Percentiles rank a stretch among this genome's conserved stretches.
Evolutionary conservation across 2,329 filamentous ascomycete species (phyloP).

Genomic region (Thielaviopsis cerberus): DNA sequence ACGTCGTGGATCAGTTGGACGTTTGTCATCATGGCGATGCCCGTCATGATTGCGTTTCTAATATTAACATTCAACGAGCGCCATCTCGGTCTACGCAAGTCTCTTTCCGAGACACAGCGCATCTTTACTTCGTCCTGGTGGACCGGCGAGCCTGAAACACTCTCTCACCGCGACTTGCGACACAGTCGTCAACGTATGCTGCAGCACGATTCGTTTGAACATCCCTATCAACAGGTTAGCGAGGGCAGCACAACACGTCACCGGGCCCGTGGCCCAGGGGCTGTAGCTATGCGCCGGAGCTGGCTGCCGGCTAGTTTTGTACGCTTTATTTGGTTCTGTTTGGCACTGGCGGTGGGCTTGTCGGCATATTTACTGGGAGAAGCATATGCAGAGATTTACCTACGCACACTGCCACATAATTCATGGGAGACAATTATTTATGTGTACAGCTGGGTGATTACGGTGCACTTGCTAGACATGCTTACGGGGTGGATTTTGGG

Average conservation of each 20-base stretch:
- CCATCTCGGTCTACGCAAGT: conserved; percentile 40
- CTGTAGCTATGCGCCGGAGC: conserved; percentile 27
- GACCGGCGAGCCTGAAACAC: conserved; percentile 36
- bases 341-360: conserved; percentile 42
- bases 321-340: conserved; percentile 51
- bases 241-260: not conserved
- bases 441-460: conserved; percentile 51
- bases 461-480: conserved; percentile 45
- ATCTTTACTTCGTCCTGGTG: conserved; percentile 50
- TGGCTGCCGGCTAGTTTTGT: conserved; percentile 51
- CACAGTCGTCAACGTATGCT: conserved; percentile 20
- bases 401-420: conserved; percentile 46
- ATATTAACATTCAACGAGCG: conserved; percentile 46
- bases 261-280: conserved; percentile 8
- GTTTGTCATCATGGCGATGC: conserved; percentile 51
- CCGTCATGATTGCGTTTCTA: conserved; percentile 44
- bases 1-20: conserved; percentile 53
- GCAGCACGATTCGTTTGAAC: conserved; percentile 9
- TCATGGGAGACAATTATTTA: conserved; percentile 49
- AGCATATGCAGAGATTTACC: conserved; percentile 49
- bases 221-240: conserved; percentile 12
- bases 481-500: conserved; percentile 50
- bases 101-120: conserved; percentile 46
- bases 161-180: conserved; percentile 22
- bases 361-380: conserved; percentile 50